phyloP scores from a whole-genome alignment of 257 asterid genomes.

The Pogostemon cablin region DNA sequence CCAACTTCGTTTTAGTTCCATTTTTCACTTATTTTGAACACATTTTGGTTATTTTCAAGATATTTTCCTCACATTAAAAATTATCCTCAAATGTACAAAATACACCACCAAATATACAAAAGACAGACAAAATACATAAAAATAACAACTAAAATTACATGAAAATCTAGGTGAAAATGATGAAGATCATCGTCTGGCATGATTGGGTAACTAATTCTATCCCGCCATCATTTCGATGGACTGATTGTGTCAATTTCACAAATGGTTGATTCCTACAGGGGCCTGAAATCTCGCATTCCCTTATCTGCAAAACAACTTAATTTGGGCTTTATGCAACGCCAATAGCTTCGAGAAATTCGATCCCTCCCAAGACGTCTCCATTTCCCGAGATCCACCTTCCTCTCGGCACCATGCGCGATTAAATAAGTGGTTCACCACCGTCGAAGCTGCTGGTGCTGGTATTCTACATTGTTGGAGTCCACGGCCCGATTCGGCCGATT shows the following conservation, averaged over 20 bases:
- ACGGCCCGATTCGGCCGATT: constrained; percentile 82
- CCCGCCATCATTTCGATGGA: neutral
- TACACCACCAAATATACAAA: too few species aligned
- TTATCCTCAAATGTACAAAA: too few species aligned
- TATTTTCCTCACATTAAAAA: too few species aligned
- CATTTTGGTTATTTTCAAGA: too few species aligned
- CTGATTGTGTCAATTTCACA: neutral
- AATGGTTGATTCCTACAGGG: constrained; percentile 38
- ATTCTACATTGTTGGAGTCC: constrained; percentile 76
- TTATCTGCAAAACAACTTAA: constrained; percentile 46
- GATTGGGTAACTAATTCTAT: constrained; percentile 60
- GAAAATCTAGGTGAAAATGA: too few species aligned
- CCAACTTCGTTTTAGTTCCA: too few species aligned
- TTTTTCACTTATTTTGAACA: too few species aligned
- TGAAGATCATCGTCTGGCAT: constrained; percentile 56
- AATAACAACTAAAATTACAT: too few species aligned
- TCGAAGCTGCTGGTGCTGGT: constrained; percentile 48
- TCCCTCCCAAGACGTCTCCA: constrained; percentile 59
- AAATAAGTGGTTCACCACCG: constrained; percentile 59
- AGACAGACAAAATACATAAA: too few species aligned
- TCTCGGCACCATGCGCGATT: constrained; percentile 38
- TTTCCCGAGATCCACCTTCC: constrained; percentile 67
- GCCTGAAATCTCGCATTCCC: constrained; percentile 60
- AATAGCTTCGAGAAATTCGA: constrained; percentile 60
- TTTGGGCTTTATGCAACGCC: constrained; percentile 72